Evolutionary conservation across 331 rosid species (phyloP).

Genomic region (Telfairia occidentalis): DNA sequence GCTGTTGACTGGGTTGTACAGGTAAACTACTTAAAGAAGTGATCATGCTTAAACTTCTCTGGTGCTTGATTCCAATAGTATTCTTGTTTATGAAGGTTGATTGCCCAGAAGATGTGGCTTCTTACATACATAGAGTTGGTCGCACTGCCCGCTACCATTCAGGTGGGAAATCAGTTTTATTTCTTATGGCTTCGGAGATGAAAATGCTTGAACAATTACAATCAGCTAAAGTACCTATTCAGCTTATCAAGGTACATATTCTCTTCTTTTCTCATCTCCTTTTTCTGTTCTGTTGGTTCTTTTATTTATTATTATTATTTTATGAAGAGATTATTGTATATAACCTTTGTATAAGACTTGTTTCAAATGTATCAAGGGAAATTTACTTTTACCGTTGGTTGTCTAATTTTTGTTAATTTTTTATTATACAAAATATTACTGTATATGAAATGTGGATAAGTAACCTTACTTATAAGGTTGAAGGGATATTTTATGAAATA

Average conservation of each 20-base stretch:
- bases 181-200: constrained; percentile 72
- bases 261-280: constrained; percentile 8
- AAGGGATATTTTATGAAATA: background rate
- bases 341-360: background rate
- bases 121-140: constrained; percentile 94
- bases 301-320: background rate
- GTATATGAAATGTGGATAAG: background rate
- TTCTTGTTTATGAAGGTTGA: constrained; percentile 43
- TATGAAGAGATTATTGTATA: background rate
- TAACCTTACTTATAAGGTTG: background rate
- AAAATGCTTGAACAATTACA: constrained; percentile 65
- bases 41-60: background rate
- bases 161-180: constrained; percentile 65
- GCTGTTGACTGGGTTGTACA: constrained; percentile 98
- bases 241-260: constrained; percentile 35
- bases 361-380: background rate
- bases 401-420: background rate
- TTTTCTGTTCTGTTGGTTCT: background rate
- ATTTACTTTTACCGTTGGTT: background rate
- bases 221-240: constrained; percentile 68
- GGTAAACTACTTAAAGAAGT: constrained; percentile 30
- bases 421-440: background rate
- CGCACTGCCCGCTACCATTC: constrained; percentile 85
- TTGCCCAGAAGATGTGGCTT: constrained; percentile 76
- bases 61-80: constrained; percentile 5